Base-by-base conservation (phyloP, 495 filamentous ascomycete species). In the Hyaloscypha variabilis region DNA sequence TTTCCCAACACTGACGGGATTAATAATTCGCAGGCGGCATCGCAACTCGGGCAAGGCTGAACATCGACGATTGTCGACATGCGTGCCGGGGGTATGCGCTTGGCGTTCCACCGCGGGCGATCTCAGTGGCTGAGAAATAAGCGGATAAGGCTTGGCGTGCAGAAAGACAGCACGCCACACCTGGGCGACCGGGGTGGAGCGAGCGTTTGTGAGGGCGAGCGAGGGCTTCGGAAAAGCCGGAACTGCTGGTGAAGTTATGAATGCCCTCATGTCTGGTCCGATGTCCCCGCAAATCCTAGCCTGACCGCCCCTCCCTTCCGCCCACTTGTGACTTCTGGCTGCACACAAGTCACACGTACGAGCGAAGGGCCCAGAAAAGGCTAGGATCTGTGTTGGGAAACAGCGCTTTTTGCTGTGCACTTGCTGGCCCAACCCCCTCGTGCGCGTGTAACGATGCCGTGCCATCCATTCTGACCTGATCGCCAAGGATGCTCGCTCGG, bases 231-330 rank as follows among this genome's bases (percentile, higher is more conserved):
- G 50, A 63, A 24, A 39, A 23, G 14, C 29, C 50, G 50, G 28
- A 39, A 25, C 30, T 42, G 39, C n/a, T 46, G 59, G n/a, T n/a
- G 8, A 28, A 25, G 17, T 14, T 63, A 54, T 25, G 34, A 54
- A 60, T 54, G 63, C 57, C 42, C 72, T 67, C 57, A 69, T 52
- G 39, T 73, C 64, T 52, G 39, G 19, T 46, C 39, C 11, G 39
- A 46, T 46, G 11, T 46, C 3, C 39, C 17, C 31, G 31, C 31
- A 36, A 36, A 36, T 36, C 31, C 31, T 13, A 46, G 11, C 17
- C 39, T 46, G 39, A 19, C 39, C 39, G 39, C 39, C 39, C 39
- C 39, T 46, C 39, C 39, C 10, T 46, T 46, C 39, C 39, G n/a
- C n/a, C 11, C 39, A 46, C 13, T 46, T n/a, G n/a, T n/a, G n/a